Percentiles rank a stretch among this genome's conserved stretches.
Conservation (phyloP, 225 moss, liverwort and hornwort species). For the Sphagnum tenellum region DNA sequence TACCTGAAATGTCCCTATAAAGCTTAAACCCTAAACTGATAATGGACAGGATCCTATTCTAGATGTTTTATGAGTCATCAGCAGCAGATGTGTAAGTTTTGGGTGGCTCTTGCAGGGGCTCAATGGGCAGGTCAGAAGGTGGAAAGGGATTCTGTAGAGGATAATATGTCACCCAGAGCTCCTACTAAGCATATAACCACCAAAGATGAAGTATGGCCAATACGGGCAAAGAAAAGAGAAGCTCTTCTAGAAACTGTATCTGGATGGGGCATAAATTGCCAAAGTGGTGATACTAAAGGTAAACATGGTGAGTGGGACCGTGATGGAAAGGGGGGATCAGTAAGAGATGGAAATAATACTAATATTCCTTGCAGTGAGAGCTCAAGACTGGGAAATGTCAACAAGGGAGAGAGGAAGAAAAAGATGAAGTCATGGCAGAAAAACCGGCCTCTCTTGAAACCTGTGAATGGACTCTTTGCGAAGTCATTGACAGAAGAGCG, state of each 20-base stretch:
- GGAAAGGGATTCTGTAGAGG: conserved; percentile 24
- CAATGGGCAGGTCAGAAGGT: background rate
- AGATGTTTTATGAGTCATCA: background rate
- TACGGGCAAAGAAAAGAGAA: conserved; percentile 67
- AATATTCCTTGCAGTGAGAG: too few relatives aligned
- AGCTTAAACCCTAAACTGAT: too few relatives aligned
- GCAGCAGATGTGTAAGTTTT: background rate
- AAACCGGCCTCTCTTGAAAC: conserved; percentile 69
- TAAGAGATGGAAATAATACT: conserved; percentile 1
- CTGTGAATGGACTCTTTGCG: conserved; percentile 54
- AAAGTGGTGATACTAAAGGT: conserved; percentile 76
- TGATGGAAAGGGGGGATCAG: conserved; percentile 49
- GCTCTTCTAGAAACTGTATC: conserved; percentile 63
- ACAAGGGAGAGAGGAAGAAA: conserved; percentile 82
- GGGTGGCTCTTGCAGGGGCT: background rate
- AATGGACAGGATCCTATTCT: too few relatives aligned
- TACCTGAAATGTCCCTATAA: too few relatives aligned
- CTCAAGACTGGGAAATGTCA: background rate
- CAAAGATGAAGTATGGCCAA: conserved; percentile 67
- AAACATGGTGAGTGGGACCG: conserved; percentile 94
- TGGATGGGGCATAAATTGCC: conserved; percentile 53
- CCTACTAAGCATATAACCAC: conserved; percentile 33
- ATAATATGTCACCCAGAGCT: conserved; percentile 3
- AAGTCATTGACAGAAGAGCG: conserved; percentile 42
- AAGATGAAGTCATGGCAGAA: conserved; percentile 93